Evolutionary conservation across 1,284 basidiomycete species (phyloP), one percentile per base, ranked within the genome.

Genomic region (Ganoderma meredithae): DNA sequence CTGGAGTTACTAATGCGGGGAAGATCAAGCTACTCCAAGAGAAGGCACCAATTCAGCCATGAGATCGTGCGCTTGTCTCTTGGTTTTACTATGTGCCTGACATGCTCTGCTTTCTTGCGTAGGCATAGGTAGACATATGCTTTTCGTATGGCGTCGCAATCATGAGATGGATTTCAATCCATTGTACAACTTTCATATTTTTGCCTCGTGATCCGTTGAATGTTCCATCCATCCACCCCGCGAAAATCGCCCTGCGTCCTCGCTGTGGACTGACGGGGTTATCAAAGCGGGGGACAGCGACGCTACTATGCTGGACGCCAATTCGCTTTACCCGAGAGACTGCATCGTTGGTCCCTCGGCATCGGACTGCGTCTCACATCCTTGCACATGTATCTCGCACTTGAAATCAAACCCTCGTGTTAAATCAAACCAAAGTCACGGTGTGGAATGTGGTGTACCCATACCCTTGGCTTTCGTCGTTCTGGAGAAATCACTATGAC

Each of bases 1-100:
- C 19, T 25, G 65, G 75, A 74, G 74, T 76, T 74, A 77, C 73
- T 74, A 74, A 74, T 71, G 69, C 71, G 73, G 76, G 73, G 74
- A 64, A 77, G 67, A 76, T 41, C 53, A 66, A 74, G 49, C 22
- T 56, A 27, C 25, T 19, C 19, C 31, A 10, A 36, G 15, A 58
- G 44, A 58, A 69, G 72, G 69, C 70, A 74, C 65, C 53, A 72
- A 70, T 73, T 71, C 70, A 74, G 68, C 70, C 71, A 64, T 60
- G 62, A 66, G 72, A 64, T 39, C 49, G 47, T 64, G 17, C 52
- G 53, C 63, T 55, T 62, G 65, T 70, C 72, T 71, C 53, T 52
- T 71, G 72, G 72, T 71, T 71, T 71, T 71, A 74, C 73, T 72
- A 70, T n/a, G 55, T 76, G 73, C 65, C 74, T 70, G 13, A 76